A percentile compares a stretch with the other conserved stretches of the same genome.
Evolutionary conservation across 352 stramenopile genomes (phyloP).

Genomic region (Pythium rhizo-oryzae): DNA sequence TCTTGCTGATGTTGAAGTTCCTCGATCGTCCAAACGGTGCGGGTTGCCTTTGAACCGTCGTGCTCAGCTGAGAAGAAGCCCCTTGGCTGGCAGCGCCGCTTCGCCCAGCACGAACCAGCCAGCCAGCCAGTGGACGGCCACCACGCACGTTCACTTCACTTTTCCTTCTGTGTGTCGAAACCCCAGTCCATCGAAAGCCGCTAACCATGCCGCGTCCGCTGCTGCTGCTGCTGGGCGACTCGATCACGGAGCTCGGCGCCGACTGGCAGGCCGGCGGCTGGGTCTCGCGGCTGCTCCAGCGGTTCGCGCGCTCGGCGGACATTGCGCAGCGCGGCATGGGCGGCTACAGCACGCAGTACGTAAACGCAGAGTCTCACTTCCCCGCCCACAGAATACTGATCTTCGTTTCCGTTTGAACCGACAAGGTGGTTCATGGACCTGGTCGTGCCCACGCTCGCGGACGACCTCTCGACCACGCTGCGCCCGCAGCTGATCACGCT

Average conservation of each 20-base stretch:
- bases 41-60: too few species aligned
- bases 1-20: too few species aligned
- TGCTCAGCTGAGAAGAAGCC: too few species aligned
- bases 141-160: background rate
- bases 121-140: background rate
- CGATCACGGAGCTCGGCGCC: slow-evolving; percentile 15
- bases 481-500: slow-evolving; percentile 17
- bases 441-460: background rate
- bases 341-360: slow-evolving; percentile 23
- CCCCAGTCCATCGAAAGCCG: background rate
- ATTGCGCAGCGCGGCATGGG: slow-evolving; percentile 12
- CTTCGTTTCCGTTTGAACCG: background rate
- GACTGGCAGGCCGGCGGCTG: slow-evolving; percentile 15
- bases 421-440: slow-evolving; percentile 8
- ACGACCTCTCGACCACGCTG: background rate
- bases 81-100: too few species aligned
- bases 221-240: slow-evolving; percentile 14
- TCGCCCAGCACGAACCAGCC: too few species aligned
- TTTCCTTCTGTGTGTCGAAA: background rate
- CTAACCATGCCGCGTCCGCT: background rate
- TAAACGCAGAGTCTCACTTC: background rate
- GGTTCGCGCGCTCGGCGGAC: slow-evolving; percentile 4
- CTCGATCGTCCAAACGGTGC: too few species aligned
- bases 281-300: slow-evolving; percentile 8
- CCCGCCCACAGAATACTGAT: background rate